These are phyloP conservation scores for Verticillium zaregamsianum DNA, from an alignment of 2,329 filamentous ascomycete genomes.

Conservation along the genomic window DNA sequence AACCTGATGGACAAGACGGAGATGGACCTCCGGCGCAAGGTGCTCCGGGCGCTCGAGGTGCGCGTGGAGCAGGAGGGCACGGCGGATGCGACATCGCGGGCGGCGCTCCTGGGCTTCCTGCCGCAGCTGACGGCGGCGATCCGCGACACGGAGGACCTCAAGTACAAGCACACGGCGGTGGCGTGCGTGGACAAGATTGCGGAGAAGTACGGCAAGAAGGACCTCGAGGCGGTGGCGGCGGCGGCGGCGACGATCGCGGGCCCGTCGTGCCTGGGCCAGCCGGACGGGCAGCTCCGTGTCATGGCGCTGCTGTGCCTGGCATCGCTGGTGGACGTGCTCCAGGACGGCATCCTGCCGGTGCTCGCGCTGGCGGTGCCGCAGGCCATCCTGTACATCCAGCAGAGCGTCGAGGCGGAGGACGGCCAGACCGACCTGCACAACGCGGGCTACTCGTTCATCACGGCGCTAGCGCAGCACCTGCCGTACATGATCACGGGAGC, in stretches of 20 bases:
- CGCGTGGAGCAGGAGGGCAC: conserved; percentile 72
- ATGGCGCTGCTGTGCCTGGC: conserved; percentile 87
- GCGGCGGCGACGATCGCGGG: conserved; percentile 76
- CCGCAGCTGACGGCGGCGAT: conserved; percentile 75
- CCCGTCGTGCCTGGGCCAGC: conserved; percentile 68
- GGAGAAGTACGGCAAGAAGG: conserved; percentile 93
- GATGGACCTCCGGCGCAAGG: conserved; percentile 72
- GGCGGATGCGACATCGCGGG: conserved; percentile 63
- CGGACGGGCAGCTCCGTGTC: conserved; percentile 68
- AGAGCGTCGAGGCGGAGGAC: conserved; percentile 52
- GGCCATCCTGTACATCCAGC: conserved; percentile 65
- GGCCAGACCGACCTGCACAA: conserved; percentile 67
- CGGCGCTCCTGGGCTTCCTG: conserved; percentile 72
- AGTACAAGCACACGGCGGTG: conserved; percentile 80
- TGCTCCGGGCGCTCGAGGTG: conserved; percentile 73
- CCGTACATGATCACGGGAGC: conserved; percentile 83
- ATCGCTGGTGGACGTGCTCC: conserved; percentile 82
- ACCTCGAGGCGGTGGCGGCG: conserved; percentile 68
- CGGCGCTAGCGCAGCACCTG: conserved; percentile 73
- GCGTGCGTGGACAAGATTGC: conserved; percentile 88
- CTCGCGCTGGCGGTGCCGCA: conserved; percentile 72
- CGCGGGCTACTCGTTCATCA: conserved; percentile 76
- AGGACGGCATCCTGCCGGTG: conserved; percentile 79
- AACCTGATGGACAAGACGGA: conserved; percentile 73
- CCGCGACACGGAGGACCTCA: conserved; percentile 64